Evolutionary conservation across 2,329 filamentous ascomycete genomes (phyloP).

Genomic region (Aspergillus pseudoglaucus): DNA sequence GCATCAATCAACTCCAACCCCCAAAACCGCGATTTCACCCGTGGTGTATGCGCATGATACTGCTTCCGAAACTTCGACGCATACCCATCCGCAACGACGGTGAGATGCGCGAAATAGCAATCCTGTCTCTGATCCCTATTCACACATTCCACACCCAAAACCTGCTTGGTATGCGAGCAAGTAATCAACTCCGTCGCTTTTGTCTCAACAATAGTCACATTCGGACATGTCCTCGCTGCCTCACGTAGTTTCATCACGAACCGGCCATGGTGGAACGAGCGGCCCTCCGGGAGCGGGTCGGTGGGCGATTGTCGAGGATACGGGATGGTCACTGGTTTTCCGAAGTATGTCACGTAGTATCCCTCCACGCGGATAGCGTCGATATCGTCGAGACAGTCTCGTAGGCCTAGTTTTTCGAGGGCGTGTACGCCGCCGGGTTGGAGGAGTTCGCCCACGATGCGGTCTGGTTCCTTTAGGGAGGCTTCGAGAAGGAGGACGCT

Average conservation of each 20-base stretch:
- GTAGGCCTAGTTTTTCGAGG: constrained; percentile 71
- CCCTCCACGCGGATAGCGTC: constrained; percentile 77
- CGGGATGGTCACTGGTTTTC: constrained; percentile 64
- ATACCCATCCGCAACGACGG: constrained; percentile 88
- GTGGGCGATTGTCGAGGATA: constrained; percentile 60
- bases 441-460: constrained; percentile 91
- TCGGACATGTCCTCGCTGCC: constrained; percentile 66
- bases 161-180: constrained; percentile 60
- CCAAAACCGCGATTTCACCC: constrained; percentile 82
- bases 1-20: constrained; percentile 88
- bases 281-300: constrained; percentile 58
- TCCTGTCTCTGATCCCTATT: constrained; percentile 59
- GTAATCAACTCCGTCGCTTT: constrained; percentile 72
- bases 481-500: constrained; percentile 85
- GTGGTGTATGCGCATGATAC: constrained; percentile 59
- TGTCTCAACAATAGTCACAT: constrained; percentile 87
- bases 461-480: constrained; percentile 84
- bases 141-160: constrained; percentile 74
- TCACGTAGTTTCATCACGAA: constrained; percentile 78
- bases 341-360: constrained; percentile 81
- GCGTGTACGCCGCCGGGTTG: constrained; percentile 86
- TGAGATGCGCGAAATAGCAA: constrained; percentile 82
- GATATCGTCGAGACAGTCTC: constrained; percentile 78
- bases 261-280: constrained; percentile 86
- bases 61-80: constrained; percentile 83